Conservation (phyloP, 345 rosid genomes). For the Luvunga scandens region DNA sequence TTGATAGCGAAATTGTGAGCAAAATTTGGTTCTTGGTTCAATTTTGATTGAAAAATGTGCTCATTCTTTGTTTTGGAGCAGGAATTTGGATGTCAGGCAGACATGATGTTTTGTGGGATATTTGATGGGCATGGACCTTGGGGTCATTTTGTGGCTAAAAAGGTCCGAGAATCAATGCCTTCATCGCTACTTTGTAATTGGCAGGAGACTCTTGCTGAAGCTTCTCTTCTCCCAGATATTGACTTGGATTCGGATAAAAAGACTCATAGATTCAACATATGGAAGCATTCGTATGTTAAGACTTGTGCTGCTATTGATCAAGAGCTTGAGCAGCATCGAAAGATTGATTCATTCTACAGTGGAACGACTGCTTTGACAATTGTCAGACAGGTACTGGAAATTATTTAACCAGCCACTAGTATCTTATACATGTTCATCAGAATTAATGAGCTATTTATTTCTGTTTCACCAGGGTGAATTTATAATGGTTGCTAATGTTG, state of each 20-base stretch:
- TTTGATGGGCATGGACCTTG: conserved; percentile 96
- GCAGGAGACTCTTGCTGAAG: conserved; percentile 72
- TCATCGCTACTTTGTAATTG: conserved; percentile 60
- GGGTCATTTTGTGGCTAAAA: conserved; percentile 92
- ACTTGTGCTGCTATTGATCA: conserved; percentile 77
- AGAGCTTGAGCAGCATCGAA: conserved; percentile 63
- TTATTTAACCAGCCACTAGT: background rate
- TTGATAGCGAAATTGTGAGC: background rate
- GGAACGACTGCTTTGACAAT: conserved; percentile 83
- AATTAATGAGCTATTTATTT: conserved; percentile 12
- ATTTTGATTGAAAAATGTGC: background rate
- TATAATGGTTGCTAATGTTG: conserved; percentile 71
- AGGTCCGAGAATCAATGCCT: conserved; percentile 78
- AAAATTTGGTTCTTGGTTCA: background rate
- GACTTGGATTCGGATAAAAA: conserved; percentile 55
- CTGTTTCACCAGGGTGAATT: conserved; percentile 56
- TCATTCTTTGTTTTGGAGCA: conserved; percentile 24
- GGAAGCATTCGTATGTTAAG: conserved; percentile 80
- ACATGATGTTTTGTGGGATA: conserved; percentile 87
- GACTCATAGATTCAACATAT: conserved; percentile 48
- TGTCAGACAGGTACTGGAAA: conserved; percentile 67
- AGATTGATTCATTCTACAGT: conserved; percentile 72
- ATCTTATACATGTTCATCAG: background rate
- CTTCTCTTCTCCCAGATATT: conserved; percentile 41
- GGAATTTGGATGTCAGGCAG: conserved; percentile 88